Evolutionary conservation across 2,329 filamentous ascomycete species (phyloP).

Genomic region (Lachnellula suecica): DNA sequence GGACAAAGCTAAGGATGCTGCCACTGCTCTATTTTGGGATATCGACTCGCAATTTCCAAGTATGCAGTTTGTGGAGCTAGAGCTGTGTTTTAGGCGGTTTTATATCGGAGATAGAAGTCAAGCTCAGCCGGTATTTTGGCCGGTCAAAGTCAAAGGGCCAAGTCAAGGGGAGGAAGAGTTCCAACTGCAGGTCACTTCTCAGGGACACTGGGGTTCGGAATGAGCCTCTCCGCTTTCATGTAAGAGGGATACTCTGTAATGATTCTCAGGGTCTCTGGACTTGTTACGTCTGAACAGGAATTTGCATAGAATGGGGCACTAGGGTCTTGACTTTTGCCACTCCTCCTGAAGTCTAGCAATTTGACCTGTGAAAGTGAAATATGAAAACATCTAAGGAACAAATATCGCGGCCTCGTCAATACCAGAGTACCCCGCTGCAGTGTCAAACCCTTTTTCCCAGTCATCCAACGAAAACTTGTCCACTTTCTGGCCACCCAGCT

Average conservation of each 20-base stretch:
- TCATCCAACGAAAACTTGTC: not conserved
- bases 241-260: too few relatives aligned
- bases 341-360: too few relatives aligned
- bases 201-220: not conserved
- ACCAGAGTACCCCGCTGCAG: not conserved
- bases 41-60: not conserved
- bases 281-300: too few relatives aligned
- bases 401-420: not conserved
- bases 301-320: too few relatives aligned
- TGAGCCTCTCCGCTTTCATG: too few relatives aligned
- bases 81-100: not conserved
- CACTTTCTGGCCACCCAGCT: constrained; percentile 4
- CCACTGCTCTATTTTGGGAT: not conserved
- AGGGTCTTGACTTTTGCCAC: too few relatives aligned
- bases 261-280: too few relatives aligned
- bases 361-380: too few relatives aligned
- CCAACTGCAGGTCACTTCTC: not conserved
- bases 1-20: not conserved
- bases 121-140: not conserved
- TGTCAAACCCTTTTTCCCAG: not conserved
- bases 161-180: not conserved
- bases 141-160: not conserved
- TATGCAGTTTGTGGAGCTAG: not conserved
- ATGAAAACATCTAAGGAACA: too few relatives aligned
- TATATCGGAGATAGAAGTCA: not conserved